A percentile compares a stretch with the other conserved stretches of the same genome.
Evolutionary conservation across 768 basidiomycete genomes (phyloP).

Genomic region (Filobasidium floriforme): DNA sequence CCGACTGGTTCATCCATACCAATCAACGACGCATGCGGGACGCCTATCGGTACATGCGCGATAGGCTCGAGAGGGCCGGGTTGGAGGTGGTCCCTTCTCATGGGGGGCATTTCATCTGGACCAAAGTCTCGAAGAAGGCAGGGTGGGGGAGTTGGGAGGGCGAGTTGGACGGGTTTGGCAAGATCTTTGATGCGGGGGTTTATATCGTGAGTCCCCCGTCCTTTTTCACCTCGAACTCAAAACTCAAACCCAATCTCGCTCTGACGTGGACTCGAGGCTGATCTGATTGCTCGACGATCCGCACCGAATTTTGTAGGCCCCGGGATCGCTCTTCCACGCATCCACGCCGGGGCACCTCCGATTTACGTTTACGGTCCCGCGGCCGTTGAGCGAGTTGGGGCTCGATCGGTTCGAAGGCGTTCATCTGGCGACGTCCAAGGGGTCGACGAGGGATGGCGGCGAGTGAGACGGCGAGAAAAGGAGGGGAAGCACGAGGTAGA

Average conservation of each 20-base stretch:
- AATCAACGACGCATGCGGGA: slow-evolving; percentile 30
- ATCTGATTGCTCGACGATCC: background rate
- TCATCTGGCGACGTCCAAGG: no score
- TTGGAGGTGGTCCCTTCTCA: slow-evolving; percentile 34
- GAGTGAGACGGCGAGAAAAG: no score
- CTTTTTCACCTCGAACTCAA: no score
- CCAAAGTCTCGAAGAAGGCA: slow-evolving; percentile 31
- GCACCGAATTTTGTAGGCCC: slow-evolving; percentile 7
- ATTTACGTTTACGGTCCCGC: slow-evolving; percentile 11
- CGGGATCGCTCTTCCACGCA: slow-evolving; percentile 16
- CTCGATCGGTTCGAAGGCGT: background rate
- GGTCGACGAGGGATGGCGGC: no score
- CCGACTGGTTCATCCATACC: slow-evolving; percentile 35
- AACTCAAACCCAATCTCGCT: no score
- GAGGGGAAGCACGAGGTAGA: no score
- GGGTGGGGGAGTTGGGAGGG: slow-evolving; percentile 30
- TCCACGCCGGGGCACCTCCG: slow-evolving; percentile 10
- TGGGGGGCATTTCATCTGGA: slow-evolving; percentile 42
- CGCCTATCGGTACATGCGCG: no score
- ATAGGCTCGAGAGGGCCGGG: slow-evolving; percentile 34
- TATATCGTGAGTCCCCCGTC: slow-evolving; percentile 34
- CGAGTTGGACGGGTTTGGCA: slow-evolving; percentile 40
- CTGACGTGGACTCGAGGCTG: background rate
- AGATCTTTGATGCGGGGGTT: slow-evolving; percentile 37
- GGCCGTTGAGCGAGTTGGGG: background rate